phyloP scores from a whole-genome alignment of 139 green algal genomes.

The Raphidocelis subcapitata region DNA sequence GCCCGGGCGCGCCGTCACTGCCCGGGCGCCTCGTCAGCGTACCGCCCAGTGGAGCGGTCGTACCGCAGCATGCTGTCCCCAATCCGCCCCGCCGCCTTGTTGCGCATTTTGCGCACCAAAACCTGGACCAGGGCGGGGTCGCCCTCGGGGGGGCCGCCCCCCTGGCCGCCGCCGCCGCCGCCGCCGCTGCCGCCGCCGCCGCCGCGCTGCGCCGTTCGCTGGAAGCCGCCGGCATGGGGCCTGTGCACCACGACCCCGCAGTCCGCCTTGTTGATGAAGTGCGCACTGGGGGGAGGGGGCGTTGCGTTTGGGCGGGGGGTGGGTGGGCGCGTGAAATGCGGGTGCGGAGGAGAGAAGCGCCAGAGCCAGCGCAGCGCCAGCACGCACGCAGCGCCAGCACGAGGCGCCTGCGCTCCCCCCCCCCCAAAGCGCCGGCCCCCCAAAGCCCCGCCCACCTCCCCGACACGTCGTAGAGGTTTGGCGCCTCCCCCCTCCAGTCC shows the following conservation, averaged over 20 bases:
- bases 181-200: conserved; percentile 26
- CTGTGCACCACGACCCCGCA: conserved; percentile 95
- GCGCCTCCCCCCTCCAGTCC: conserved; percentile 81
- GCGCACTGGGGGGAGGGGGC: conserved; percentile 74
- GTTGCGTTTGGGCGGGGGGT: no score
- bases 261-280: conserved; percentile 96
- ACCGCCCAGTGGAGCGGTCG: conserved; percentile 34
- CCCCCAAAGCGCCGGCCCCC: no score
- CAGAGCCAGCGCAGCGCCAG: no score
- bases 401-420: no score
- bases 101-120: conserved; percentile 77
- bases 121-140: conserved; percentile 21
- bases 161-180: neutral
- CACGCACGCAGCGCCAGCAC: no score
- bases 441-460: neutral
- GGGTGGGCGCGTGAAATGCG: no score
- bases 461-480: conserved; percentile 83
- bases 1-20: no score
- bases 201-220: neutral
- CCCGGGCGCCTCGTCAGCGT: conserved; percentile 2
- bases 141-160: no score
- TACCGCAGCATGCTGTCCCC: conserved; percentile 66
- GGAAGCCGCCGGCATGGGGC: neutral
- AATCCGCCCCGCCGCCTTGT: conserved; percentile 89
- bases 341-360: no score